phyloP scores from a whole-genome alignment of 148 eudicot species.

The Chenopodium album region DNA sequence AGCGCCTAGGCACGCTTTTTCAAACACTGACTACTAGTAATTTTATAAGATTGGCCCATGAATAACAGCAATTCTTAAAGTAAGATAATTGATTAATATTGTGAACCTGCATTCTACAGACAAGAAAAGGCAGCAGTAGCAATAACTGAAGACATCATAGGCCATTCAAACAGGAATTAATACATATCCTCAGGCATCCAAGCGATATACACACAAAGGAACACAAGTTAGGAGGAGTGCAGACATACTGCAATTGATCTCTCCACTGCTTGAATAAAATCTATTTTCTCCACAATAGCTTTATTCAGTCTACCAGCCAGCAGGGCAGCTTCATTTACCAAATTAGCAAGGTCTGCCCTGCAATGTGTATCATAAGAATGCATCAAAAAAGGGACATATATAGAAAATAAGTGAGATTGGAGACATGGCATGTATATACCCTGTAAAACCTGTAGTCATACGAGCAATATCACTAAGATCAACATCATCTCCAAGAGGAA shows the following conservation, averaged over 20 bases:
- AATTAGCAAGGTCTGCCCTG: constrained; percentile 99
- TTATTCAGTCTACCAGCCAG: constrained; percentile 89
- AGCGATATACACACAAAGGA: background rate
- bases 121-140: too few relatives aligned
- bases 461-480: constrained; percentile 70
- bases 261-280: constrained; percentile 91
- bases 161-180: background rate
- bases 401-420: constrained; percentile 7
- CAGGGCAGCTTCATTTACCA: constrained; percentile 98
- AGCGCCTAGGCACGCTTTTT: too few relatives aligned
- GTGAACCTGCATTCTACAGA: too few relatives aligned
- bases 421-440: constrained; percentile 43
- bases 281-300: constrained; percentile 74
- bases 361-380: constrained; percentile 17
- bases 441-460: constrained; percentile 98
- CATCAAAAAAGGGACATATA: constrained; percentile 19
- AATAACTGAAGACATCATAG: background rate
- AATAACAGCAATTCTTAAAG: too few relatives aligned
- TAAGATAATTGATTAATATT: too few relatives aligned
- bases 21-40: too few relatives aligned
- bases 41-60: background rate
- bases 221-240: constrained; percentile 7
- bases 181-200: background rate
- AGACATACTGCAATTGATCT: constrained; percentile 77
- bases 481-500: constrained; percentile 79